Evolutionary conservation across 2,329 filamentous ascomycete genomes (phyloP).

Genomic region (Sclerotinia sclerotiorum): DNA sequence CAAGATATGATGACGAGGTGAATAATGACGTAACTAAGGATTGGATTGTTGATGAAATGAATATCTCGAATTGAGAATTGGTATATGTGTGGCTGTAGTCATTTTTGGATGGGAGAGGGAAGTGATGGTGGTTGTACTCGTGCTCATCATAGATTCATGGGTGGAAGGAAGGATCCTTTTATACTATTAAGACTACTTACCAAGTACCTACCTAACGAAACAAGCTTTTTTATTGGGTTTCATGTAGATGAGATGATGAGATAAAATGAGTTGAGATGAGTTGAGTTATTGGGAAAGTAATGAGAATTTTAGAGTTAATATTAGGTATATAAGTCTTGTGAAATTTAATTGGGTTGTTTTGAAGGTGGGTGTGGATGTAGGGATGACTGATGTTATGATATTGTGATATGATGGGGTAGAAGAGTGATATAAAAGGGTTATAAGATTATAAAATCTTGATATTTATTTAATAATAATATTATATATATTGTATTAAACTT

Average conservation of each 20-base stretch:
- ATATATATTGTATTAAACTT: too few species aligned
- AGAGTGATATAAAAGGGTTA: too few species aligned
- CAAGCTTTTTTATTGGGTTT: background rate
- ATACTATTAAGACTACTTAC: constrained; percentile 3
- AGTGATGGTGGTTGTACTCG: background rate
- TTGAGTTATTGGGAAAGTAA: background rate
- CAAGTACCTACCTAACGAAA: background rate
- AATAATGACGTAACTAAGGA: constrained; percentile 16
- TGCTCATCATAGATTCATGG: background rate
- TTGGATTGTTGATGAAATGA: constrained; percentile 14
- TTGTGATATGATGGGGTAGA: background rate
- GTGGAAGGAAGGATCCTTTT: background rate
- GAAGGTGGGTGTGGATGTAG: background rate
- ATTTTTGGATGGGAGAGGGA: background rate
- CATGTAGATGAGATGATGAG: background rate
- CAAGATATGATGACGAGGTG: background rate
- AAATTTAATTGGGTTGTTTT: background rate
- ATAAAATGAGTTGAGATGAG: too few species aligned
- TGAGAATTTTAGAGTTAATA: background rate
- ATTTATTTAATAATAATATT: too few species aligned
- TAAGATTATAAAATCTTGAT: too few species aligned
- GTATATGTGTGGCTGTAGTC: background rate
- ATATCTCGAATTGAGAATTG: constrained; percentile 1
- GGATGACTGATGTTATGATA: too few species aligned
- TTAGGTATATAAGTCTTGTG: too few species aligned